Conservation (phyloP, 805 yeast species). For the Candida hungchunana region DNA sequence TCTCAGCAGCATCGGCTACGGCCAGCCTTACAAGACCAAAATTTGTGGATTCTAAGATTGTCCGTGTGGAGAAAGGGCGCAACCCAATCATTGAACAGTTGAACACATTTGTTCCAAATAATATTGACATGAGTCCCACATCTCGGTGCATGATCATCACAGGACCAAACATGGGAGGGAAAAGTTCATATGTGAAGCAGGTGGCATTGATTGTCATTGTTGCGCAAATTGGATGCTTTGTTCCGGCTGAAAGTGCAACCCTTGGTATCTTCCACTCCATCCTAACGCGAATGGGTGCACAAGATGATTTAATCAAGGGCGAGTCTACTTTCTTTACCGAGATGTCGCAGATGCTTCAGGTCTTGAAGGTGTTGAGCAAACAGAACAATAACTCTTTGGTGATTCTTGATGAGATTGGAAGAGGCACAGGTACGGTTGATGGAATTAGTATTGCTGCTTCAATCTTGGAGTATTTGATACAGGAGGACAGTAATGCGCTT, state of each 20-base stretch:
- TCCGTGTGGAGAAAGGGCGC: constrained; percentile 61
- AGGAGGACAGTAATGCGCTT: constrained; percentile 53
- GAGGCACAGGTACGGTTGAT: constrained; percentile 79
- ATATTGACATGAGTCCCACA: constrained; percentile 58
- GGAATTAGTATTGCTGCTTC: constrained; percentile 98
- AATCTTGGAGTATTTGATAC: constrained; percentile 73
- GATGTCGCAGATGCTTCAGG: constrained; percentile 89
- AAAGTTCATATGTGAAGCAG: constrained; percentile 86
- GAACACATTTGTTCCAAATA: constrained; percentile 61
- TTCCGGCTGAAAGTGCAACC: constrained; percentile 78
- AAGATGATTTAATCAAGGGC: constrained; percentile 94
- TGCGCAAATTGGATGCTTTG: constrained; percentile 86
- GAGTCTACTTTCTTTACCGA: constrained; percentile 95
- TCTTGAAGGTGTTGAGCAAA: constrained; percentile 54
- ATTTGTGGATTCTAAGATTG: constrained; percentile 44
- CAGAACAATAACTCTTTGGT: constrained; percentile 66
- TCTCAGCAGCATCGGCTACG: constrained; percentile 65
- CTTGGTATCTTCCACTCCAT: constrained; percentile 83
- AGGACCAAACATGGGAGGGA: constrained; percentile 98
- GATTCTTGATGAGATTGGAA: constrained; percentile 90
- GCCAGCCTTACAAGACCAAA: constrained; percentile 61
- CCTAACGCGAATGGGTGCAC: constrained; percentile 95
- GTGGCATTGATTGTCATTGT: constrained; percentile 79
- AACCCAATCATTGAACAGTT: constrained; percentile 84
- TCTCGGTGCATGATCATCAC: constrained; percentile 80